A percentile compares a stretch with the other conserved stretches of the same genome.
These are phyloP conservation scores for Dentipellis fragilis DNA, from an alignment of 768 basidiomycete species.

Conservation along the genomic window DNA sequence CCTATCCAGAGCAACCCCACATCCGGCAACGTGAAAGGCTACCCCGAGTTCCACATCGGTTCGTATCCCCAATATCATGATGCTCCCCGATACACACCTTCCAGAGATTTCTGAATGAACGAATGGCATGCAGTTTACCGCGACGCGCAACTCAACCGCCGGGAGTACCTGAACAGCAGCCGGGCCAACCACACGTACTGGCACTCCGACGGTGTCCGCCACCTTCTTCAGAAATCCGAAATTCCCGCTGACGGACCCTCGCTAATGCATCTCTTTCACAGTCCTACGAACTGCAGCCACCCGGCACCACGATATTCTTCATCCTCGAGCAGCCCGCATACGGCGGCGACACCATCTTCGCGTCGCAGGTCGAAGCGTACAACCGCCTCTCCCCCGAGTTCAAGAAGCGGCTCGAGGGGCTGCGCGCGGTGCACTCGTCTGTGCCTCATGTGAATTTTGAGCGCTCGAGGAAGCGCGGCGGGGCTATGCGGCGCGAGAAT, in stretches of 20 bases:
- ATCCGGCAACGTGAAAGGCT: slow-evolving; percentile 44
- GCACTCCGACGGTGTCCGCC: slow-evolving; percentile 61
- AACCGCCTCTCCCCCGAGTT: slow-evolving; percentile 48
- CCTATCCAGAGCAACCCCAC: slow-evolving; percentile 22
- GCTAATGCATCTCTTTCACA: neutral
- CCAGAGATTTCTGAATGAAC: neutral
- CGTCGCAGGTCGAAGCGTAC: slow-evolving; percentile 43
- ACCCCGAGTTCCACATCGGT: slow-evolving; percentile 52
- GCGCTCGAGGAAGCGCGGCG: too few species aligned
- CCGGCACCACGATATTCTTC: slow-evolving; percentile 67
- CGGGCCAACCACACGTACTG: slow-evolving; percentile 35
- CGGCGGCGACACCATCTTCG: slow-evolving; percentile 26
- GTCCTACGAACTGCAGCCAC: slow-evolving; percentile 74
- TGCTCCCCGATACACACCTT: neutral
- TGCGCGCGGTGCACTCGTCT: slow-evolving; percentile 36
- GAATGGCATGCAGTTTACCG: slow-evolving; percentile 34
- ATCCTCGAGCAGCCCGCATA: slow-evolving; percentile 59
- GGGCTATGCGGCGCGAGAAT: too few species aligned
- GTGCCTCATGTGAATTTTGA: too few species aligned
- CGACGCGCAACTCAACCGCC: slow-evolving; percentile 30
- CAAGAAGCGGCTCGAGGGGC: slow-evolving; percentile 45
- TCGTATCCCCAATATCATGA: neutral
- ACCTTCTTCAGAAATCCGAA: neutral
- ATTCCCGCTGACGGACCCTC: neutral
- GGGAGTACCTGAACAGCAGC: slow-evolving; percentile 32